These are phyloP conservation scores for Helicostylum pulchrum DNA, from an alignment of 192 early-diverging fungal species.

Conservation along the genomic window DNA sequence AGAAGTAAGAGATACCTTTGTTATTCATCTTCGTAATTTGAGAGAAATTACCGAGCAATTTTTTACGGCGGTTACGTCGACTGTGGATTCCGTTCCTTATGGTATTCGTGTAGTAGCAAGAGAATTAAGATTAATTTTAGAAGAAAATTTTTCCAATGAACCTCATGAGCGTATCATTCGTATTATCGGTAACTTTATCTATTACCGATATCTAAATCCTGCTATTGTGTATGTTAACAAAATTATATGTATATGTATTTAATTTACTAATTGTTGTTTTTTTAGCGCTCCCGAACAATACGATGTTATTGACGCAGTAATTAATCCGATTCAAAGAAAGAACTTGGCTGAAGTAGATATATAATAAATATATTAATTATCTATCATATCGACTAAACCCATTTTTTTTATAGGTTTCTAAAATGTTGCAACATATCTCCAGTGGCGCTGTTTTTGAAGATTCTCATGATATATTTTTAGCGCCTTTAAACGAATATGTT, in stretches of 20 bases:
- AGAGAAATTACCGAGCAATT: constrained; percentile 79
- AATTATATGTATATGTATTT: neutral
- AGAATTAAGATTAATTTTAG: constrained; percentile 75
- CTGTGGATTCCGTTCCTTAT: constrained; percentile 86
- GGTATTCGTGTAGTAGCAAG: constrained; percentile 97
- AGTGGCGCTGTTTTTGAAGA: constrained; percentile 56
- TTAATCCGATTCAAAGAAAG: constrained; percentile 89
- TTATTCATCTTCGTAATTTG: constrained; percentile 73
- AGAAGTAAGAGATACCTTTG: constrained; percentile 71
- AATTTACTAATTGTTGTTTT: neutral
- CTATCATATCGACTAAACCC: neutral
- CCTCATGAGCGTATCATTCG: constrained; percentile 79
- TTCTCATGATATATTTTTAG: constrained; percentile 8
- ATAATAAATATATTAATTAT: neutral
- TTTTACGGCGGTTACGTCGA: constrained; percentile 74
- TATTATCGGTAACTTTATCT: constrained; percentile 92
- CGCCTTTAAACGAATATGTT: constrained; percentile 9
- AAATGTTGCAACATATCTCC: constrained; percentile 95
- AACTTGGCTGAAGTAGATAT: constrained; percentile 81
- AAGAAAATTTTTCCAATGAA: constrained; percentile 79
- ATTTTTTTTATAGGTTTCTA: constrained; percentile 47
- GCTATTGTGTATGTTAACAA: constrained; percentile 59
- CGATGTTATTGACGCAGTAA: constrained; percentile 86
- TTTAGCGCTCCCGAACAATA: constrained; percentile 90
- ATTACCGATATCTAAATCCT: constrained; percentile 99